These are phyloP conservation scores for Aspergillus quadrilineatus DNA, from an alignment of 2,329 filamentous ascomycete genomes.

Conservation along the genomic window DNA sequence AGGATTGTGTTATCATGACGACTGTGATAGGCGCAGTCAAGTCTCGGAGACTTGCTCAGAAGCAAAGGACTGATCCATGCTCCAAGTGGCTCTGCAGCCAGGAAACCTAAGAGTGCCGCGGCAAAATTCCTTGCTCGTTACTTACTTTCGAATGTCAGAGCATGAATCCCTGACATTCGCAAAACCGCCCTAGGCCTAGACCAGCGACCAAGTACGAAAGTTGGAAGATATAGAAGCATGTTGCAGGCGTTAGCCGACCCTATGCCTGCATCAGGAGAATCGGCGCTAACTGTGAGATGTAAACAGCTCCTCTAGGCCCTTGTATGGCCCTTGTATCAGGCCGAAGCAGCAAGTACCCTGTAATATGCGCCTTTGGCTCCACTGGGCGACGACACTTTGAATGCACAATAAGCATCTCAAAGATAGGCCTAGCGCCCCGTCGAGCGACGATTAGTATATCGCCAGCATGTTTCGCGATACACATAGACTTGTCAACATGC, in stretches of 20 bases:
- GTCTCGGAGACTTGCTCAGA: neutral
- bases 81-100: constrained; percentile 3
- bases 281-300: neutral
- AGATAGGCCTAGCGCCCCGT: neutral
- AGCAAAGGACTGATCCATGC: constrained; percentile 2
- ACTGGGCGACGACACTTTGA: neutral
- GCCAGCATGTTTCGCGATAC: neutral
- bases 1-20: neutral
- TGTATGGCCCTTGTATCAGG: neutral
- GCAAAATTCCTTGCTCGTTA: neutral
- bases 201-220: neutral
- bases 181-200: neutral
- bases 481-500: constrained; percentile 1
- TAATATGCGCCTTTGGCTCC: neutral
- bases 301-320: neutral
- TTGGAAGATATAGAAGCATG: neutral
- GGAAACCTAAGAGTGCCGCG: neutral
- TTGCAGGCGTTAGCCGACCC: neutral
- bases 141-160: neutral
- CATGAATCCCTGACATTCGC: neutral
- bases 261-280: neutral
- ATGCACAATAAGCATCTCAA: neutral
- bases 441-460: neutral
- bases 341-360: neutral
- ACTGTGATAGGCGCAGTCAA: constrained; percentile 1